phyloP scores from a whole-genome alignment of 2,329 filamentous ascomycete genomes.

The Boeremia lycopersici region DNA sequence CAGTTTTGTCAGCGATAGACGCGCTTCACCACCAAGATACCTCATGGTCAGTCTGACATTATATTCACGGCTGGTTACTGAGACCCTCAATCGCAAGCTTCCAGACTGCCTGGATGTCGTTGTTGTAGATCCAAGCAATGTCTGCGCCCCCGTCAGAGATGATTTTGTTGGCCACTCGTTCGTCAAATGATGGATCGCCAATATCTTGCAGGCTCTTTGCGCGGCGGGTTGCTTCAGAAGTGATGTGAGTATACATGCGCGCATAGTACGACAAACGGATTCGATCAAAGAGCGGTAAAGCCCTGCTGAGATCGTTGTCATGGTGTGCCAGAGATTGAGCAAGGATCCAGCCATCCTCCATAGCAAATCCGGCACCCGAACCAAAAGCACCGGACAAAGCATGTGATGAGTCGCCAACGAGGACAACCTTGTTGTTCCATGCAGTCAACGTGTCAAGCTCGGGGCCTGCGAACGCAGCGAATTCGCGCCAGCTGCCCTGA shows the following conservation, averaged over 20 bases:
- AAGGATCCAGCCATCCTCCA: conserved; percentile 55
- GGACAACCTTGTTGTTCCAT: conserved; percentile 53
- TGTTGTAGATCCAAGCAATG: conserved; percentile 52
- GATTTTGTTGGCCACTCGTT: conserved; percentile 37
- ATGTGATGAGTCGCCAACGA: conserved; percentile 63
- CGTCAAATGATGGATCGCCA: conserved; percentile 30
- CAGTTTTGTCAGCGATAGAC: no score
- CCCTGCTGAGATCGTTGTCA: conserved; percentile 26
- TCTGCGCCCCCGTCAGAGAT: conserved; percentile 40
- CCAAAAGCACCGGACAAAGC: conserved; percentile 57
- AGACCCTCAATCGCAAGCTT: conserved; percentile 6
- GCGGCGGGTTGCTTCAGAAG: conserved; percentile 15
- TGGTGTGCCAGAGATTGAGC: conserved; percentile 39
- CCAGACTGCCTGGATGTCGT: conserved; percentile 51
- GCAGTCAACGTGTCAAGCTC: conserved; percentile 49
- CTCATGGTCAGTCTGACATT: no score
- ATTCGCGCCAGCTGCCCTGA: conserved; percentile 53
- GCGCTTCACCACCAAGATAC: no score
- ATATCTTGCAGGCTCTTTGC: conserved; percentile 16
- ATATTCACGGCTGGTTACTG: neutral
- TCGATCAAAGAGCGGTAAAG: conserved; percentile 47
- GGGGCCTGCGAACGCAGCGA: conserved; percentile 56
- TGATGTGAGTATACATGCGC: conserved; percentile 49
- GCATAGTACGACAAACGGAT: conserved; percentile 51
- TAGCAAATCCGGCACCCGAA: conserved; percentile 54